Conservation (phyloP, 2,329 filamentous ascomycete species). For the Aspergillus caelatus region DNA sequence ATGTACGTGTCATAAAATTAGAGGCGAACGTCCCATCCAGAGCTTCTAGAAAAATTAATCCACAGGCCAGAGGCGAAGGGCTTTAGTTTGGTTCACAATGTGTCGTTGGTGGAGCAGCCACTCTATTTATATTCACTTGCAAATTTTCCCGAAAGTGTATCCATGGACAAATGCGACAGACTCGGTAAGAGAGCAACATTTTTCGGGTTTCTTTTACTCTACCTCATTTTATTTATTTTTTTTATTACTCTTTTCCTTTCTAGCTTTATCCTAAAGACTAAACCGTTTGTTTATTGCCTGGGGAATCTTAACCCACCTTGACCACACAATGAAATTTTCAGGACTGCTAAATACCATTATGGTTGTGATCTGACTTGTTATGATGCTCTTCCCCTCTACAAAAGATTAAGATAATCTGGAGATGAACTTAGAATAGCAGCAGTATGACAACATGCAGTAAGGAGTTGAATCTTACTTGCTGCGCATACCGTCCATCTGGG, state of each 20-base stretch:
- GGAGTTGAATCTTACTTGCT: not conserved
- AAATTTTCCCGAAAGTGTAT: constrained; percentile 6
- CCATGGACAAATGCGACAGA: not conserved
- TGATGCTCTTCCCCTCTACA: not conserved
- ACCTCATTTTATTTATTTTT: not conserved
- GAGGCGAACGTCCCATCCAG: not conserved
- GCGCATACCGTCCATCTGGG: not conserved
- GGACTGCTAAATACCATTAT: not conserved
- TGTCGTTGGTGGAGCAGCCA: constrained; percentile 4
- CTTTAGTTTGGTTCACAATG: constrained; percentile 6
- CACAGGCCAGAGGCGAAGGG: not conserved
- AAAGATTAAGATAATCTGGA: constrained; percentile 1
- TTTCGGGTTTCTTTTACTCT: not conserved
- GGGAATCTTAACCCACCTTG: not conserved
- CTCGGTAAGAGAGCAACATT: constrained; percentile 1
- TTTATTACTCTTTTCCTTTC: not conserved
- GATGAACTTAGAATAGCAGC: not conserved
- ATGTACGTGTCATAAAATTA: not conserved
- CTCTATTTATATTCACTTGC: constrained; percentile 7
- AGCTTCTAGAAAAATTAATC: not conserved
- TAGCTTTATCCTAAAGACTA: not conserved
- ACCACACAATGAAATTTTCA: not conserved
- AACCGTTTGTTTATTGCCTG: not conserved
- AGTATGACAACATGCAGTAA: not conserved
- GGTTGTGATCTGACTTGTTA: not conserved